Base-by-base conservation (phyloP, 202 grass and related monocot genomes). In the Zoysia matrella region DNA sequence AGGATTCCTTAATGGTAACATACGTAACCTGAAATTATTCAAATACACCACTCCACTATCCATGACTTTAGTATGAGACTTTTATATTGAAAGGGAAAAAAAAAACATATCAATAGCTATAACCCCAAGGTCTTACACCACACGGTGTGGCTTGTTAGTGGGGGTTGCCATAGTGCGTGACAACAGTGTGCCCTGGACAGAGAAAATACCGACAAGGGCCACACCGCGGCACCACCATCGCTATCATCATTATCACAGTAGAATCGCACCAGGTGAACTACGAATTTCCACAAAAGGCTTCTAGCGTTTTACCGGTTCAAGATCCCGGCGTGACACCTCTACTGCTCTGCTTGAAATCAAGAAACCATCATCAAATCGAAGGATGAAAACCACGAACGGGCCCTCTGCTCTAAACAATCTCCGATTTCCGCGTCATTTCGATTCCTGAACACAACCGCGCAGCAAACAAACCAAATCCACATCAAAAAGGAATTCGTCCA, bases 321-420 rank as follows among this genome's bases (percentile, higher is more conserved):
- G 73, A 72, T 83, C 74, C 61, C 73, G 39, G 45, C 5, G n/a
- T 60, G 46, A 67, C 77, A 73, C 67, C 72, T 66, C 58, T 41
- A 60, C 36, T 51, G 58, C 8, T 36, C 30, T 36, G 30, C 71
- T 6, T 22, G 62, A 65, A 36, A 39, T 14, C 3, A 9, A 0
- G 44, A 40, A 46, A 82, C 4, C 56, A 48, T 76, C 12, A 6
- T 53, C 7, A 64, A 5, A 45, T 36, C 30, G 1, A 36, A 36
- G 2, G 47, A 72, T 14, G 4, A 61, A 36, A 36, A 36, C 30
- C 30, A 36, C 30, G 30, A 36, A 36, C 30, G 30, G 30, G 30
- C 30, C 30, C 0, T 36, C 1, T 16, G n/a, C 8, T 16, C 43
- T 5, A 5, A 64, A 11, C 56, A 30, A 64, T 11, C 3, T 9